Percentiles rank a stretch among this genome's conserved stretches.
phyloP scores from a whole-genome alignment of 169 alveolate species.

The Plasmodium gonderi region DNA sequence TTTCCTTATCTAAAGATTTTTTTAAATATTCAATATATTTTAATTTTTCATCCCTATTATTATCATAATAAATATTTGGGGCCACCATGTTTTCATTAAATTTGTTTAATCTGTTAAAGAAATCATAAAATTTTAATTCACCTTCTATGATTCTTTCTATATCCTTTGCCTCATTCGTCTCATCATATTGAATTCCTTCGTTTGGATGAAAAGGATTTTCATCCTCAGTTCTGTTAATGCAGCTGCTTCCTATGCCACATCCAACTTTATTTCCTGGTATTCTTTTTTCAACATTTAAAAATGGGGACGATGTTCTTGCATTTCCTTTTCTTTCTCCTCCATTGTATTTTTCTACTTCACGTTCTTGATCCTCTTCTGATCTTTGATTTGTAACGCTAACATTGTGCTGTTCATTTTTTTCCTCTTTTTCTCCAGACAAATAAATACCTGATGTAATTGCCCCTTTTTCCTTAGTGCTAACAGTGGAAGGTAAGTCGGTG shows the following conservation, averaged over 20 bases:
- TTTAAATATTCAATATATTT: constrained; percentile 33
- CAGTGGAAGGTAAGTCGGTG: no score
- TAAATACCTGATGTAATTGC: no score
- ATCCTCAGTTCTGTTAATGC: neutral
- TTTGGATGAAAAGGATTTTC: neutral
- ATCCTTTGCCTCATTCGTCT: constrained; percentile 16
- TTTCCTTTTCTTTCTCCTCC: neutral
- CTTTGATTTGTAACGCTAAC: neutral
- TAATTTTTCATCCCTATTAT: constrained; percentile 30
- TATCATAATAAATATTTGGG: neutral
- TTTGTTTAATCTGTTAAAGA: constrained; percentile 41
- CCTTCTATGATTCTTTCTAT: constrained; percentile 34
- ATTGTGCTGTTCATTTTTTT: neutral
- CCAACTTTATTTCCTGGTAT: neutral
- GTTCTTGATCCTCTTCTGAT: neutral
- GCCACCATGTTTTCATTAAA: constrained; percentile 35
- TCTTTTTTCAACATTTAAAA: no score
- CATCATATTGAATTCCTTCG: neutral
- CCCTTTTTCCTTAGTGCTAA: neutral
- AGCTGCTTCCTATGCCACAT: neutral
- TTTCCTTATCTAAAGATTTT: neutral
- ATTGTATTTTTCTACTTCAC: neutral
- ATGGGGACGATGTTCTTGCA: no score
- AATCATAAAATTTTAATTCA: constrained; percentile 38
- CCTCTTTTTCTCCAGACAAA: no score